Base-by-base conservation (phyloP, 768 basidiomycete species). In the Punctularia strigosozonata region DNA sequence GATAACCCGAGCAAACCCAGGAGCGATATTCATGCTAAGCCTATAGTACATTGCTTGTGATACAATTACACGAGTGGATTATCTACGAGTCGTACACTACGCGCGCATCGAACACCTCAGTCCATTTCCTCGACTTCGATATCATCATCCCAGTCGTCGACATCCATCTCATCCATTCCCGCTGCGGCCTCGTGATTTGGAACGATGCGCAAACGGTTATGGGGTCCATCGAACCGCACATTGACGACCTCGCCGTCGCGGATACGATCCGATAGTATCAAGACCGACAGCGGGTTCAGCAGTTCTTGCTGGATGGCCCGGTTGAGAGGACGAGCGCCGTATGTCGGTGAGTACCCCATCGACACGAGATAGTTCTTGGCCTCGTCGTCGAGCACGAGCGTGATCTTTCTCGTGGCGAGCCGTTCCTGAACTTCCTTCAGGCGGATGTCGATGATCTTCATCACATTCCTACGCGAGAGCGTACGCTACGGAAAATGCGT, bases 241-340 rank as follows among this genome's bases (percentile, higher is more conserved):
- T 60, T 59, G 5, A 85, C 83, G 0, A 56, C 71, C 59, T 98
- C 94, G 12, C 79, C 80, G 38, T 97, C 90, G 30, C 76, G 66
- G 37, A 97, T 65, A 31, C 77, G 72, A 48, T 84, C 85, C 28
- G 87, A 80, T 35, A 98, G 75, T 31, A 98, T 68, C 67, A 84
- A 70, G 40, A 82, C 64, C 13, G 88, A 87, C 25, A 98, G 63
- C 10, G 92, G 94, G 55, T 95, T 92, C 50, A 98, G 69, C 25
- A 99, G 68, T 51, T 97, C 89, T 49, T 72, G 80, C 60, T 95
- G 92, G 47, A 99, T 92, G 4, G 85, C 74, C 24, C 91, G 75
- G 53, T 88, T 87, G 46, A 97, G 71, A 1, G 94, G 95, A 30
- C 94, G 77, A 40, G 92, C 94, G 46, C 94, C 91, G 53, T 94